Evolutionary conservation across 768 basidiomycete species (phyloP).

Genomic region (Sistotremastrum suecicum): DNA sequence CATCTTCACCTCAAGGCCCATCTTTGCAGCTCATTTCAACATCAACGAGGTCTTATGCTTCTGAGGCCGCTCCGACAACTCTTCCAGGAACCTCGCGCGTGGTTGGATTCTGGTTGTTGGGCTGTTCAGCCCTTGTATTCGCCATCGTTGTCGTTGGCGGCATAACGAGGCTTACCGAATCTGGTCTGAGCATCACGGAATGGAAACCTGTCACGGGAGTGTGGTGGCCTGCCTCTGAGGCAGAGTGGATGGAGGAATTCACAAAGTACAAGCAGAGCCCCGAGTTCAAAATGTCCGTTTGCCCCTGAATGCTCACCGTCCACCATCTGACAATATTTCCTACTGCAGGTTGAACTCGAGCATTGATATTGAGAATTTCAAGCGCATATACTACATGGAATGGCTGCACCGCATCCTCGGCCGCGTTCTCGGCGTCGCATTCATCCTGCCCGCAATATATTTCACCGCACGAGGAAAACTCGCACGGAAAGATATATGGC

Average conservation of each 20-base stretch:
- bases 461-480: conserved; percentile 63
- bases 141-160: conserved; percentile 93
- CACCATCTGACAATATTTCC: conserved; percentile 3
- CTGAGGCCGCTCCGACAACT: too few relatives aligned
- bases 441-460: conserved; percentile 75
- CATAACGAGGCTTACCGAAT: conserved; percentile 92
- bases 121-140: conserved; percentile 76
- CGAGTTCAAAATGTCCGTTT: conserved; percentile 83
- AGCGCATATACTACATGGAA: conserved; percentile 96
- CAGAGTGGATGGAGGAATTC: conserved; percentile 80
- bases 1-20: not conserved
- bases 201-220: conserved; percentile 90
- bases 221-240: conserved; percentile 62
- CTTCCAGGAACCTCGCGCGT: conserved; percentile 7
- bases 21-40: conserved; percentile 25
- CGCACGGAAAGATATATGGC: conserved; percentile 41
- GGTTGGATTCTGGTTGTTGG: conserved; percentile 75
- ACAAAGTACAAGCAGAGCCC: conserved; percentile 90
- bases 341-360: conserved; percentile 66
- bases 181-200: conserved; percentile 94
- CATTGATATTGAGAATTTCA: conserved; percentile 83
- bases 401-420: conserved; percentile 93
- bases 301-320: not conserved
- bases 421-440: conserved; percentile 70
- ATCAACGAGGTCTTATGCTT: conserved; percentile 12